Conservation (phyloP, 768 basidiomycete species). For the Leccinum obscurum region DNA sequence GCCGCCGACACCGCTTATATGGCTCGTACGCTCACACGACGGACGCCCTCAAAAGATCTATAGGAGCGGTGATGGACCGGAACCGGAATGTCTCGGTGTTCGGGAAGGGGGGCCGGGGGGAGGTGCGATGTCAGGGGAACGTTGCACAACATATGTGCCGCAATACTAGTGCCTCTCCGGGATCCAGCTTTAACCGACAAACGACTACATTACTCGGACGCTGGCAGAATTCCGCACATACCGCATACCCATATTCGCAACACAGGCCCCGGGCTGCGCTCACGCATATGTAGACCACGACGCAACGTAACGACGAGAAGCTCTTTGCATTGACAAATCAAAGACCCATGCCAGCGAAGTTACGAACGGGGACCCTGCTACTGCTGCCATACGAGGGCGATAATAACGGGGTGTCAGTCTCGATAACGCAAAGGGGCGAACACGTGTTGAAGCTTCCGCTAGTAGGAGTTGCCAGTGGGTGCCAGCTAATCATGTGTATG, state of each 20-base stretch:
- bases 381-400: background rate
- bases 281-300: background rate
- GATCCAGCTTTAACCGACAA: background rate
- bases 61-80: background rate
- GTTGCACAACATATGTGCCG: background rate
- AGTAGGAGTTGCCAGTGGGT: too few relatives aligned
- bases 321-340: background rate
- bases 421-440: background rate
- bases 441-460: background rate
- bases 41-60: background rate
- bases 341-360: background rate
- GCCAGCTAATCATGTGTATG: too few relatives aligned
- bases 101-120: background rate
- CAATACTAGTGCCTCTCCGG: background rate
- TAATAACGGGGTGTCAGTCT: background rate
- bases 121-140: background rate
- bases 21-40: background rate
- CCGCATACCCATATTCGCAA: background rate
- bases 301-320: background rate
- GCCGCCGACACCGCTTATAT: background rate
- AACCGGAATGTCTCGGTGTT: background rate
- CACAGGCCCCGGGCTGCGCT: background rate
- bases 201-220: background rate
- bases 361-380: background rate
- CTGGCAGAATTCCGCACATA: background rate